Base-by-base conservation (phyloP, 169 alveolate species). In the Theileria orientalis region DNA sequence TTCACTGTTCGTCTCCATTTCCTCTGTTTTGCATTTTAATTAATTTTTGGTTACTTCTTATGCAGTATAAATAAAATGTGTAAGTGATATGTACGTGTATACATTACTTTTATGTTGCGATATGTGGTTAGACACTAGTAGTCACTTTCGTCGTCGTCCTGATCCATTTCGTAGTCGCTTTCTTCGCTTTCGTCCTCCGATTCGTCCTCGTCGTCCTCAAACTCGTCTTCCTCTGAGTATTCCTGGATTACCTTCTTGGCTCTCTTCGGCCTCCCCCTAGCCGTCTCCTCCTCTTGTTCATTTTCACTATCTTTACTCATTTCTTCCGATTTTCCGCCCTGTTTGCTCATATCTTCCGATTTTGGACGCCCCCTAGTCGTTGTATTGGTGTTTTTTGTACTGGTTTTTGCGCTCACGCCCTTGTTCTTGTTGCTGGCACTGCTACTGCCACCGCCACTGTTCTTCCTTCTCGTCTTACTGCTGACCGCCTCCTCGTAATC, bases 1-100 rank as follows among this genome's bases (percentile, higher is more conserved):
- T 19, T 57, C 87, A 29, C 83, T 75, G 62, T 75, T 46, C 6
- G 77, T 52, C n/a, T 71, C 83, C 62, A 71, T 73, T 69, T 54
- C 44, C 19, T 35, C 3, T 11, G 5, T 5, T 6, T 23, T 51
- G 9, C 61, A 51, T 27, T 23, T 37, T 37, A 7, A 7, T 9
- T 37, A 9, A 37, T 37, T 7, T 37, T 37, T 7, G 9, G 9
- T 37, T 5, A 7, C 5, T 37, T 37, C 9, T 56, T 56, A 5
- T 23, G 21, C 14, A n/a, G 14, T n/a, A 3, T 56, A n/a, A 1
- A 27, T 23, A 27, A 56, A 14, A 56, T 5, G 21, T 56, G 21
- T 56, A 30, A n/a, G 13, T 3, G 14, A 56, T 19, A 56, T 56
- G 14, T 29, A 56, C 16, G 32, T n/a, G 0, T n/a, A 56, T 2